Evolutionary conservation across 441 rosid species (phyloP), one percentile per base, ranked within the genome.

Genomic region (Theobroma grandiflorum): DNA sequence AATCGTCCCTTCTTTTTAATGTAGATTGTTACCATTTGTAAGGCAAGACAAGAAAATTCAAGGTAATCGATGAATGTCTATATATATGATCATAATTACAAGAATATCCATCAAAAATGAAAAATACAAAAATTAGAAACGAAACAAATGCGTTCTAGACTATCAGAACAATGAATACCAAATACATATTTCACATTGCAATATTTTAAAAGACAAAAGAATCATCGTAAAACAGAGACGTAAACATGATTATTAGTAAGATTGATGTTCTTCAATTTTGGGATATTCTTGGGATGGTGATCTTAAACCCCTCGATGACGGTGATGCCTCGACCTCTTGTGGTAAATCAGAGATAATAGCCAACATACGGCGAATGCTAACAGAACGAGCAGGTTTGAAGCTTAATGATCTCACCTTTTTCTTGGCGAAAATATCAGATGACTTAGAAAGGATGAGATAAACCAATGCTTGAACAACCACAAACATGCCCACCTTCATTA

Each of bases 391-490:
- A 4, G 88, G 78, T 57, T 38, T 83, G 89, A 88, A 87, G 72
- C 89, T 86, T 7, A 73, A 52, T 0, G 90, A 76, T 70, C 83
- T 76, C 67, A 0, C 26, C 31, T 77, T 82, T 26, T 79, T 74
- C n/a, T 81, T 75, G 65, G 92, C 87, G 89, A 91, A 91, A 31
- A 90, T 42, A 72, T 86, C 81, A 7, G 95, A 90, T 18, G 95
- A 91, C 2, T 86, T 85, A 18, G 90, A 83, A n/a, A 90, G 90
- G 43, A 91, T 89, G 62, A 90, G 75, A 77, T 85, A 91, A 40
- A 91, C 89, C 82, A 91, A 68, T 4, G 78, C 87, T 78, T 91
- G 95, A 0, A 91, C 93, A 35, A 86, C 0, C 18, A 80, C 72
- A 65, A 90, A 91, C 85, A 88, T 11, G 18, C 45, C 78, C 64